Evolutionary conservation across 768 basidiomycete genomes (phyloP), one percentile per base, ranked within the genome.

Genomic region (Boletellus sp.): DNA sequence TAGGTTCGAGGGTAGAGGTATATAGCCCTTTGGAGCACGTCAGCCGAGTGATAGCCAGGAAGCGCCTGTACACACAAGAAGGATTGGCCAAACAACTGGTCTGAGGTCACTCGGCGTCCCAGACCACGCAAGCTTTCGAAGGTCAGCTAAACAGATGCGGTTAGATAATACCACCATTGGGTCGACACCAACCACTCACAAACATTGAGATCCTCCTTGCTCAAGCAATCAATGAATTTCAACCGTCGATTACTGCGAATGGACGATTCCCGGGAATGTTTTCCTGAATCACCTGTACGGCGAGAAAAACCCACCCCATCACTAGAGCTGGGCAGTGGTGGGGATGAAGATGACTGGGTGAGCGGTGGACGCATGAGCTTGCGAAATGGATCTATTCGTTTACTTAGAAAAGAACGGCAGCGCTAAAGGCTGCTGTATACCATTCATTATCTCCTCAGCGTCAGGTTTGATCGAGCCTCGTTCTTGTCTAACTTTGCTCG

Each of bases 111-210:
- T 66, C 0, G 96, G 95, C 22, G 97, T 88, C 20, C 96, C 96
- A 44, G 87, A 86, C 96, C 96, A 99, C 17, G 94, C 86, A 42
- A 96, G 79, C 62, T 92, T 93, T 42, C 94, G 78, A 53, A 99
- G 75, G 65, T 92, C 90, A 17, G 81, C 90, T 89, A 42, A 23
- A 45, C 15, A 9, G 33, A 45, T 33, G 24, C 28, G 23, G 51
- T 53, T 13, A 45, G 50, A 54, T 54, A 38, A 42, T 24, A 23
- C 50, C 33, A 43, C 28, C 24, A 28, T 17, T 4, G 19, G 45
- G 23, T 19, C 28, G 42, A 28, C 28, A 31, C 44, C 15, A 22
- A 36, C 42, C 20, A 73, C 84, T 55, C 59, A 89, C 88, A 81
- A 41, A 96, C 86, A 64, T 92, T 86, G 42, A 94, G 84, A 56